Evolutionary conservation across 768 basidiomycete genomes (phyloP).

Genomic region (Leccinellum luteum): DNA sequence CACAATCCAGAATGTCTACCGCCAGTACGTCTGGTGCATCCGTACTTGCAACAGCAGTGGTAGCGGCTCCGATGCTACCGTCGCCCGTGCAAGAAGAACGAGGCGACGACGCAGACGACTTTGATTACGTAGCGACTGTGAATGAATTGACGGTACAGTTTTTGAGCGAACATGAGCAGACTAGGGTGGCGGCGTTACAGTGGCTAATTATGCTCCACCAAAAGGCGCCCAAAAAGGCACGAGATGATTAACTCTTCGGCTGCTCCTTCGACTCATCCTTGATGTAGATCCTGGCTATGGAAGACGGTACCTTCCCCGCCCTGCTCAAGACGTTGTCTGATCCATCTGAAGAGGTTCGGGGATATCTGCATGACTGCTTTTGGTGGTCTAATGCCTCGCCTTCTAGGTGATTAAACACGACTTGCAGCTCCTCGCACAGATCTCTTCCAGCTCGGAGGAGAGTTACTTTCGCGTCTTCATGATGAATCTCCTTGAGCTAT

Average conservation of each 20-base stretch:
- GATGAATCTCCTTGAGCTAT: constrained; percentile 90
- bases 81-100: constrained; percentile 26
- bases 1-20: constrained; percentile 62
- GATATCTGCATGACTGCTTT: background rate
- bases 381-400: background rate
- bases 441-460: constrained; percentile 93
- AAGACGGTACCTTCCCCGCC: constrained; percentile 96
- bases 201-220: constrained; percentile 99
- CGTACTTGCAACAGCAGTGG: constrained; percentile 23
- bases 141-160: constrained; percentile 92
- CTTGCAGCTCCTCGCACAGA: constrained; percentile 92
- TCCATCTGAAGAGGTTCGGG: constrained; percentile 83
- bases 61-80: constrained; percentile 27
- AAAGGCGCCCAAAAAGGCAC: constrained; percentile 92
- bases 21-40: constrained; percentile 38
- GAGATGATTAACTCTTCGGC: background rate
- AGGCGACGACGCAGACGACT: constrained; percentile 68
- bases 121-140: constrained; percentile 92
- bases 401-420: constrained; percentile 91
- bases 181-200: constrained; percentile 90
- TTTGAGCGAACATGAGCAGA: constrained; percentile 94
- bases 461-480: constrained; percentile 95
- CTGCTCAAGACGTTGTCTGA: constrained; percentile 95
- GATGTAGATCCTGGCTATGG: constrained; percentile 84
- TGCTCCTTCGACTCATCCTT: background rate